Percentiles rank a stretch among this genome's conserved stretches.
These are phyloP conservation scores for Kwoniella botswanensis DNA, from an alignment of 768 basidiomycete species.

Conservation along the genomic window DNA sequence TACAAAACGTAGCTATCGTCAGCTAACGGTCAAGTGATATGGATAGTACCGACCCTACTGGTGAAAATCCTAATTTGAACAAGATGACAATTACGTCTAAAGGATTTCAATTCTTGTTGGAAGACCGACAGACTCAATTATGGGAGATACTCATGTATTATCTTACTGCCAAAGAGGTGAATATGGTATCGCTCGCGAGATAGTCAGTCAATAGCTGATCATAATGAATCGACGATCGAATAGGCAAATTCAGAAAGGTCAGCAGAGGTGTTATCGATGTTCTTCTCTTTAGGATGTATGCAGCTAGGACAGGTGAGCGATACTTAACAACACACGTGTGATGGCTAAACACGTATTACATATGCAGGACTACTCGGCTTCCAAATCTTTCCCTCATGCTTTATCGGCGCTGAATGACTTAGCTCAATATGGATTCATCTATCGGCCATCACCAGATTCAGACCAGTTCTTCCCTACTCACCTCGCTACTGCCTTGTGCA, in stretches of 20 bases:
- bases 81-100: slow-evolving; percentile 75
- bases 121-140: slow-evolving; percentile 89
- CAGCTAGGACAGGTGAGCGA: slow-evolving; percentile 80
- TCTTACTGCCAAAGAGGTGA: slow-evolving; percentile 74
- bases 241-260: slow-evolving; percentile 71
- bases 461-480: slow-evolving; percentile 91
- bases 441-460: slow-evolving; percentile 66
- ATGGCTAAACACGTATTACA: slow-evolving; percentile 3
- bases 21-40: no score
- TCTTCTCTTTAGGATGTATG: slow-evolving; percentile 97
- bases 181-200: slow-evolving; percentile 46
- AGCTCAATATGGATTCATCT: slow-evolving; percentile 91
- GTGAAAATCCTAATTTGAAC: slow-evolving; percentile 36
- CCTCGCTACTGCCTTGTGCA: slow-evolving; percentile 90
- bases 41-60: slow-evolving; percentile 26
- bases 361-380: slow-evolving; percentile 82
- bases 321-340: background rate
- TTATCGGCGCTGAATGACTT: slow-evolving; percentile 88
- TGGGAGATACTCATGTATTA: slow-evolving; percentile 95
- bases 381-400: slow-evolving; percentile 77
- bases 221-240: background rate
- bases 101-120: slow-evolving; percentile 95
- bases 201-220: background rate
- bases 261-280: slow-evolving; percentile 90
- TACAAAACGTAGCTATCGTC: slow-evolving; percentile 57